phyloP scores from a whole-genome alignment of 208 protist genomes.

The Acanthamoeba sp. region DNA sequence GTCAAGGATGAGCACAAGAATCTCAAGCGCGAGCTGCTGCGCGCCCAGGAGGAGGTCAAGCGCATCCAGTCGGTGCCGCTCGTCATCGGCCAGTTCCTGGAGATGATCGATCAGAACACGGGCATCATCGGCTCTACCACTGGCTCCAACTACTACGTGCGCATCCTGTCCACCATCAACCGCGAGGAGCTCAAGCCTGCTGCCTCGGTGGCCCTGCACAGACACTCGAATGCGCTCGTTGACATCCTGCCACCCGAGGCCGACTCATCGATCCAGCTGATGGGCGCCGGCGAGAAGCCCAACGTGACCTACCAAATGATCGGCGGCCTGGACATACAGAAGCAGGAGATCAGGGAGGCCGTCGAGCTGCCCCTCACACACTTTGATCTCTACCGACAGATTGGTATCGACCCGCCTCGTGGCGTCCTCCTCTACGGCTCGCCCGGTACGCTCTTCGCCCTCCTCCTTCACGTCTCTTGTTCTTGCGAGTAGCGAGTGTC shows the following conservation, averaged over 20 bases:
- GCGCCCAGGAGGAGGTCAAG: constrained; percentile 93
- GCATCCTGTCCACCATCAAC: constrained; percentile 98
- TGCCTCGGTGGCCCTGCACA: constrained; percentile 98
- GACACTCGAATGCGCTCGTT: constrained; percentile 98
- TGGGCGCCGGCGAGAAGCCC: constrained; percentile 94
- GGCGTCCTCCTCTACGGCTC: constrained; percentile 99
- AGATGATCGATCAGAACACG: constrained; percentile 98
- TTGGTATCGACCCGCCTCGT: constrained; percentile 99
- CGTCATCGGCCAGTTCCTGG: constrained; percentile 99
- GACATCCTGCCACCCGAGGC: constrained; percentile 97
- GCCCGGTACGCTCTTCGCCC: constrained; percentile 89
- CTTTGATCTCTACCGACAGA: constrained; percentile 98
- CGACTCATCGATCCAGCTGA: constrained; percentile 97
- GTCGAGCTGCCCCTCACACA: constrained; percentile 99
- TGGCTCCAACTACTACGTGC: constrained; percentile 98
- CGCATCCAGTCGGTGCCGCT: constrained; percentile 97
- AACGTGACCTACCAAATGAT: constrained; percentile 96
- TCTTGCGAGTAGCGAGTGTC: too few relatives aligned
- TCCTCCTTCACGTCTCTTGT: neutral
- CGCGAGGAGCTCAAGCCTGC: constrained; percentile 99
- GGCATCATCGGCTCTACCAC: constrained; percentile 96
- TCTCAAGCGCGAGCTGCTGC: constrained; percentile 93
- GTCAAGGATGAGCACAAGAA: constrained; percentile 94
- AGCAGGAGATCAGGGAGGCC: constrained; percentile 99
- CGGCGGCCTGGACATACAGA: constrained; percentile 99